Conservation (phyloP, 2,329 filamentous ascomycete species). For the Aspergillus brasiliensis region DNA sequence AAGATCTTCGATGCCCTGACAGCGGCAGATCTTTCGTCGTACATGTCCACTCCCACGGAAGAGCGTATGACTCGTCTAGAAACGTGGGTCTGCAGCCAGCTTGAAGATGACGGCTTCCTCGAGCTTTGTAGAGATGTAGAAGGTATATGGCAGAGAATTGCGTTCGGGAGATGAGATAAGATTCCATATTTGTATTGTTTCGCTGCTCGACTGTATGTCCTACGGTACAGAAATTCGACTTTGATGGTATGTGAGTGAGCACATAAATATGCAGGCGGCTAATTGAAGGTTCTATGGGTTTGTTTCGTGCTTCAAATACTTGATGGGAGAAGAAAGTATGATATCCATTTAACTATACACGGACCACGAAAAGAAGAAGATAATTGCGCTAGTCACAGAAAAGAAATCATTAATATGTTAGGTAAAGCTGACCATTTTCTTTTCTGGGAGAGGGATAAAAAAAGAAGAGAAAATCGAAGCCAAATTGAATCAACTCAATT, state of each 20-base stretch:
- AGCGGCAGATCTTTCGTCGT: slow-evolving; percentile 33
- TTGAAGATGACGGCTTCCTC: slow-evolving; percentile 45
- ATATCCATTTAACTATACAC: background rate
- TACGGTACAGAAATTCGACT: background rate
- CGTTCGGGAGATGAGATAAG: slow-evolving; percentile 32
- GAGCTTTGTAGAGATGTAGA: slow-evolving; percentile 45
- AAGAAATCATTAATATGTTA: background rate
- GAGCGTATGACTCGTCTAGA: slow-evolving; percentile 39
- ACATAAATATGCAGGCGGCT: no score
- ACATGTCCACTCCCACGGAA: slow-evolving; percentile 30
- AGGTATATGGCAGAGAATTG: slow-evolving; percentile 43
- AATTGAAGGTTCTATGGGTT: no score
- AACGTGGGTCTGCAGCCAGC: slow-evolving; percentile 45
- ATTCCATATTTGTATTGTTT: background rate
- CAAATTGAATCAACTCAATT: slow-evolving; percentile 8
- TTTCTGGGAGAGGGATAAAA: background rate
- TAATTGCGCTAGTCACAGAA: background rate
- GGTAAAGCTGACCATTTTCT: background rate
- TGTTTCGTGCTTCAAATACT: no score
- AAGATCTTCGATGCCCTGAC: background rate
- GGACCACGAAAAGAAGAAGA: background rate
- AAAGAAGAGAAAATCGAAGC: slow-evolving; percentile 1
- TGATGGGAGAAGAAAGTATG: no score
- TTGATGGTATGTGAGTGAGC: background rate
- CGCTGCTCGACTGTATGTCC: background rate